These are phyloP conservation scores for Spatholobus suberectus DNA, from an alignment of 306 rosid species.

Conservation along the genomic window DNA sequence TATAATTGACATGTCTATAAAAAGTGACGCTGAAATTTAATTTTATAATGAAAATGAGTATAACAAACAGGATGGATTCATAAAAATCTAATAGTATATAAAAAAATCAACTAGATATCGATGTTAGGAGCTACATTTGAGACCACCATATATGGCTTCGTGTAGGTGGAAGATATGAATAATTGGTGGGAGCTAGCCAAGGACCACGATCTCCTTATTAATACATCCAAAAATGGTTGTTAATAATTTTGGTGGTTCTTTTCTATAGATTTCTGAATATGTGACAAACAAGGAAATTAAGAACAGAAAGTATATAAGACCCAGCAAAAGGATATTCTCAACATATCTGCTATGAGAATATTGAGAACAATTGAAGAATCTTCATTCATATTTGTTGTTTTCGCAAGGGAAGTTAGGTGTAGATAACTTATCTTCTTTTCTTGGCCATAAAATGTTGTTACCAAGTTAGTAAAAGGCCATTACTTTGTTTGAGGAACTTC, in stretches of 20 bases:
- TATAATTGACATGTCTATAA: background rate
- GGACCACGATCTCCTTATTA: constrained; percentile 14
- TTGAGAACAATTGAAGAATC: background rate
- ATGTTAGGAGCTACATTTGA: background rate
- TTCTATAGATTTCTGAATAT: background rate
- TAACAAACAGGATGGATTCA: background rate
- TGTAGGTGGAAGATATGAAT: background rate
- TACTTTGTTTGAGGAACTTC: background rate
- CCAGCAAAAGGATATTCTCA: background rate
- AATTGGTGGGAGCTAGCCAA: background rate
- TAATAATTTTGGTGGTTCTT: background rate
- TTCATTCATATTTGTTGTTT: background rate
- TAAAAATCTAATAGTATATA: background rate
- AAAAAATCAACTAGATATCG: background rate
- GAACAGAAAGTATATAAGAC: background rate
- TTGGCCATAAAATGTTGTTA: background rate
- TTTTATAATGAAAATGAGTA: background rate
- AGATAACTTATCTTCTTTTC: background rate
- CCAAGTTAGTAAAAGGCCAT: background rate
- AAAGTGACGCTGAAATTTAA: background rate
- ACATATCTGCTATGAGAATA: background rate
- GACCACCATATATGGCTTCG: background rate
- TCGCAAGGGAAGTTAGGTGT: background rate
- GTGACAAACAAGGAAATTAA: background rate
- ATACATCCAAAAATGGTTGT: background rate